Evolutionary conservation across 2,329 filamentous ascomycete species (phyloP).

Genomic region (Gaeumannomyces sp.): DNA sequence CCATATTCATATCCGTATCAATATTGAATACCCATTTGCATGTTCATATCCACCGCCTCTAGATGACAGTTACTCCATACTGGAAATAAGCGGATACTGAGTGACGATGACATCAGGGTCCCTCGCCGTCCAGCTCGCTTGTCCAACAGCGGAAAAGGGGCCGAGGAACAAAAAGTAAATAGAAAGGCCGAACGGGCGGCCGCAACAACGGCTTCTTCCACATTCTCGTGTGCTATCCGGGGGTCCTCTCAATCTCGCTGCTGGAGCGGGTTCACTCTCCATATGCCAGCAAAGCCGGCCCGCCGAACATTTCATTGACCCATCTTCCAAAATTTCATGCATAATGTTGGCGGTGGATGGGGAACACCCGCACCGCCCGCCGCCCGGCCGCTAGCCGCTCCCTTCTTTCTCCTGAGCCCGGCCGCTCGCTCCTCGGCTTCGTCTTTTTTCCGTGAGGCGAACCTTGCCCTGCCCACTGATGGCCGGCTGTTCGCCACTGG

Average conservation of each 20-base stretch:
- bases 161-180: neutral
- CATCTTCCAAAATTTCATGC: neutral
- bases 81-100: neutral
- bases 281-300: neutral
- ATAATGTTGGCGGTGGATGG: neutral
- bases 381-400: too few relatives aligned
- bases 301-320: neutral
- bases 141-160: neutral
- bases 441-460: neutral
- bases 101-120: neutral
- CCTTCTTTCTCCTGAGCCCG: neutral
- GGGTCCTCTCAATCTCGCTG: neutral
- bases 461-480: neutral
- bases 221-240: neutral
- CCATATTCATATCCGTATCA: neutral
- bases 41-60: neutral
- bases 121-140: neutral
- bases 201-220: neutral
- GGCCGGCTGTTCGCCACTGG: too few relatives aligned
- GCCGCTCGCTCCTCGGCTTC: neutral
- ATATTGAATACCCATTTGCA: neutral
- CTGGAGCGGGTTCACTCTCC: neutral
- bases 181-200: neutral
- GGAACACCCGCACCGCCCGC: too few relatives aligned
- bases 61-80: neutral